Evolutionary conservation across 495 filamentous ascomycete species (phyloP).

Genomic region (Penicillium chermesinum): DNA sequence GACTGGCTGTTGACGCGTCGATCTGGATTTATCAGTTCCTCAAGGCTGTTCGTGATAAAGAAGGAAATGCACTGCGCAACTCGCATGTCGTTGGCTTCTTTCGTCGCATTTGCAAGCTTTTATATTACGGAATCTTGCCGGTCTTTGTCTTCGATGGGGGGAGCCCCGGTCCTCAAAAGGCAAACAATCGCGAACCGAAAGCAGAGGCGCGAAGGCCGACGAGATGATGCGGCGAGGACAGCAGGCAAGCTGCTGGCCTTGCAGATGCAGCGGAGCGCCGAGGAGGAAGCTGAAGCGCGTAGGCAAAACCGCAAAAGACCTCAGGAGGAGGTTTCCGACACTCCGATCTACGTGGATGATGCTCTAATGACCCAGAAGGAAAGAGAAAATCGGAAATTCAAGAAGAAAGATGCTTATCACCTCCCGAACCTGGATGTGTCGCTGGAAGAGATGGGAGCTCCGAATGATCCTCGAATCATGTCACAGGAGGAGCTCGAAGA

Average conservation of each 20-base stretch:
- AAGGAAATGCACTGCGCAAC: slow-evolving; percentile 94
- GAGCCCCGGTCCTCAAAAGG: slow-evolving; percentile 83
- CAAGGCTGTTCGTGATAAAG: slow-evolving; percentile 96
- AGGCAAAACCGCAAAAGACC: slow-evolving; percentile 40
- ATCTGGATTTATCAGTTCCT: slow-evolving; percentile 99
- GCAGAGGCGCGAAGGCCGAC: slow-evolving; percentile 73
- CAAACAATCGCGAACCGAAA: slow-evolving; percentile 81
- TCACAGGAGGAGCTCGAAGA: slow-evolving; percentile 85
- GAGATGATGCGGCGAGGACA: slow-evolving; percentile 88
- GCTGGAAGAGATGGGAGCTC: slow-evolving; percentile 77
- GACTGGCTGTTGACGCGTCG: slow-evolving; percentile 92
- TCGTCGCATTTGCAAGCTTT: slow-evolving; percentile 91
- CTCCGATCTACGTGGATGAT: slow-evolving; percentile 86
- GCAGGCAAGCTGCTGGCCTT: slow-evolving; percentile 86
- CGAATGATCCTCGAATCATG: slow-evolving; percentile 93
- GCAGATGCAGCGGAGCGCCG: slow-evolving; percentile 83
- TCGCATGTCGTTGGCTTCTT: slow-evolving; percentile 97
- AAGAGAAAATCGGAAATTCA: slow-evolving; percentile 71
- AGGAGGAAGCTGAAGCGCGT: slow-evolving; percentile 70
- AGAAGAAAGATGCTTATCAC: slow-evolving; percentile 90
- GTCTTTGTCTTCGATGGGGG: slow-evolving; percentile 98
- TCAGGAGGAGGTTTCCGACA: slow-evolving; percentile 60
- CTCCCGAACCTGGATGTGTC: slow-evolving; percentile 74
- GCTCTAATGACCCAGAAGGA: slow-evolving; percentile 74
- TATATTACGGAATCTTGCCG: slow-evolving; percentile 93